Base-by-base conservation (phyloP, 495 filamentous ascomycete species). In the Sabuloglossum arenarium region DNA sequence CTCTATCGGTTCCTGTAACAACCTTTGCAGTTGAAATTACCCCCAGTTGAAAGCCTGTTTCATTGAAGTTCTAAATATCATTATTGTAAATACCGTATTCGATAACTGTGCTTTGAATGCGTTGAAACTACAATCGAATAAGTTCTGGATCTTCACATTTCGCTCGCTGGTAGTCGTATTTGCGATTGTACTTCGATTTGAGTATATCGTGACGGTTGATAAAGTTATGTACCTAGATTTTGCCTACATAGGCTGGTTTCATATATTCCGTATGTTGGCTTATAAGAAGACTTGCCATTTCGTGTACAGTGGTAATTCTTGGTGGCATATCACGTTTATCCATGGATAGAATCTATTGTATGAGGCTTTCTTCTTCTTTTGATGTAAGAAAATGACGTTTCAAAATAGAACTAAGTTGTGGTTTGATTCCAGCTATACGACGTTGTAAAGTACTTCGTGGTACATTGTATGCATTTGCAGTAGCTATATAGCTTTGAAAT, bases 41-140 rank as follows among this genome's bases (percentile, higher is more conserved):
- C 9, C 58, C 58, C 43, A 59, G 58, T 27, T 25, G 25, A 51
- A 59, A 59, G 29, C 58, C 58, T 58, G 55, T 28, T 49, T 59
- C 45, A 58, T 59, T 32, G 30, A 59, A 59, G 32, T 59, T 59
- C 21, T 59, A 59, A 23, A 53, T 59, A 39, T 58, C 30, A 2
- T 58, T 32, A 56, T 58, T 39, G 16, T 8, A 8, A 37, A 59
- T 59, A 2, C 55, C 57, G 54, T 59, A 59, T 28, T 59, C 31
- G 4, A 27, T 25, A 3, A 6, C 19, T 49, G 25, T 58, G 23
- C 47, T n/a, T 24, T 42, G n/a, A 39, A 59, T 27, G 21, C 14
- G 43, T 29, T 24, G 11, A 39, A 59, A 59, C 57, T 53, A 59
- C 4, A 6, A 12, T 21, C 42, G 32, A 43, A 59, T 59, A 46